These are phyloP conservation scores for Chiua virens DNA, from an alignment of 768 basidiomycete species.

Conservation along the genomic window DNA sequence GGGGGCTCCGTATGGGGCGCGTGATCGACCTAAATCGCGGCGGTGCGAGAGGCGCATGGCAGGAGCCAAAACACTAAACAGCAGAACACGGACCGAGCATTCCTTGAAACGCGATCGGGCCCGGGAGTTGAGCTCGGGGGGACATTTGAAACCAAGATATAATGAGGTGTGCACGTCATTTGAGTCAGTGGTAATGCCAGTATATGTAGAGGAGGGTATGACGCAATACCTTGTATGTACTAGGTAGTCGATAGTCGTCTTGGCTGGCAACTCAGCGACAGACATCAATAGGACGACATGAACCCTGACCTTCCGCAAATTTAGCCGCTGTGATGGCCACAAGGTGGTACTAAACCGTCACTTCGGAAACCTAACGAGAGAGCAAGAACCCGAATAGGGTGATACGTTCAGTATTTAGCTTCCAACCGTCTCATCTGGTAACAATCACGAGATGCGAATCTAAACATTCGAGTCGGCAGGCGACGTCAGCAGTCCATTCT, in stretches of 20 bases:
- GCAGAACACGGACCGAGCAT: no score
- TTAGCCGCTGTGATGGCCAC: no score
- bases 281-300: background rate
- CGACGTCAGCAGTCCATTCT: conserved; percentile 15
- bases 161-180: no score
- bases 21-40: background rate
- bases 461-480: conserved; percentile 8
- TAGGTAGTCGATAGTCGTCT: no score
- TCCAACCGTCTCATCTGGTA: no score
- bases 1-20: background rate
- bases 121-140: no score
- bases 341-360: background rate
- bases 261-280: no score
- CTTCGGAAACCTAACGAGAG: background rate
- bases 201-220: no score
- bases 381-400: background rate
- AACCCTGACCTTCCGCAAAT: background rate
- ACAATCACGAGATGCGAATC: background rate
- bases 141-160: no score
- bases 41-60: background rate
- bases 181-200: no score
- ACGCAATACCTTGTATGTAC: conserved; percentile 3
- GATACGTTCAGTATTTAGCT: background rate
- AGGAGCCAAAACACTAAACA: no score
- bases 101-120: no score